phyloP scores from a whole-genome alignment of 148 eudicot species.

The Arctostaphylos glauca region DNA sequence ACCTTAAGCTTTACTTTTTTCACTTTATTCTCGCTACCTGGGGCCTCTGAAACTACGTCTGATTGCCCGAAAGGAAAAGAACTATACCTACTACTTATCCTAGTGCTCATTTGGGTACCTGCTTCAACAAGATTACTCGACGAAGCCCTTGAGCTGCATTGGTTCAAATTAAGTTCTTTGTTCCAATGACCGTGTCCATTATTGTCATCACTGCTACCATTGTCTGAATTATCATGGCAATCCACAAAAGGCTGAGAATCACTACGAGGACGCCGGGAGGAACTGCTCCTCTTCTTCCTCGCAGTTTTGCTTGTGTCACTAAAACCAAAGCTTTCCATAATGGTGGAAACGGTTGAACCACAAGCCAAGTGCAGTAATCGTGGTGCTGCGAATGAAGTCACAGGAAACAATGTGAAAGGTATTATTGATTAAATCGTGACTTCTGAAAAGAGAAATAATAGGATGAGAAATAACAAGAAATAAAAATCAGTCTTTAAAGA shows the following conservation, averaged over 20 bases:
- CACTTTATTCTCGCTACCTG: constrained; percentile 26
- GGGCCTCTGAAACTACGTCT: constrained; percentile 12
- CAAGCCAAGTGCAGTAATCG: neutral
- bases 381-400: neutral
- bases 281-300: constrained; percentile 40
- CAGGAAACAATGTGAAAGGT: neutral
- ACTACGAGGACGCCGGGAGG: constrained; percentile 38
- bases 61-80: constrained; percentile 1
- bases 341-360: neutral
- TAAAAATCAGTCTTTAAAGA: neutral
- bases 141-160: constrained; percentile 19
- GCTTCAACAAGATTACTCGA: constrained; percentile 21
- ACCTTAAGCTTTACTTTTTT: constrained; percentile 43
- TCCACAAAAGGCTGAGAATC: constrained; percentile 27
- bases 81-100: constrained; percentile 8
- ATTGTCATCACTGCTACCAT: constrained; percentile 19
- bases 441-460: neutral
- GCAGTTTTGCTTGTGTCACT: constrained; percentile 10
- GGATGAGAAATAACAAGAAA: neutral
- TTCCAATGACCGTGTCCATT: constrained; percentile 14
- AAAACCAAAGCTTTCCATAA: constrained; percentile 20
- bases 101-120: constrained; percentile 1
- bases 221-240: constrained; percentile 21
- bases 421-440: neutral
- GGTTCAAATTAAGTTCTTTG: constrained; percentile 18